Evolutionary conservation across 75 land plant species (phyloP).

Genomic region (Selaginella tamariscina): DNA sequence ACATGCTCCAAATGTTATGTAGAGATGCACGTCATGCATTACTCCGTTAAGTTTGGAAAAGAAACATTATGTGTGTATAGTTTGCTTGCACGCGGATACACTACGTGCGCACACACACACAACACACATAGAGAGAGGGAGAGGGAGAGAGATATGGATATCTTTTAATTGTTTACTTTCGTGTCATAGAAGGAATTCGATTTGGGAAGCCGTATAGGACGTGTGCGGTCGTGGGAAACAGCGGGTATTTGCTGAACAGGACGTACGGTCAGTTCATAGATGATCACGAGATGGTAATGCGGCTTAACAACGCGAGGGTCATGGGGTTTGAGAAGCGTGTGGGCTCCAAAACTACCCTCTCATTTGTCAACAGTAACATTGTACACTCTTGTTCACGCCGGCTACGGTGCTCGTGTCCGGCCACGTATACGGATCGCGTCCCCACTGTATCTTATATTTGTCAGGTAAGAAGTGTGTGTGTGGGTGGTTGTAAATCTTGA

Average conservation of each 20-base stretch:
- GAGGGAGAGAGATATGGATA: too few species aligned
- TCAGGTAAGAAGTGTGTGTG: too few species aligned
- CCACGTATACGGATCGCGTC: slow-evolving; percentile 17
- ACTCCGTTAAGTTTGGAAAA: too few species aligned
- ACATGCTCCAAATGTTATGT: too few species aligned
- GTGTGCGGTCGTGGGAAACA: slow-evolving; percentile 27
- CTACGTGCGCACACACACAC: too few species aligned
- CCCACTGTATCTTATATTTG: neutral
- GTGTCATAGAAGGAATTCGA: neutral
- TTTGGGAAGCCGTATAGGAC: slow-evolving; percentile 9
- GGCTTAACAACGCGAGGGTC: slow-evolving; percentile 23
- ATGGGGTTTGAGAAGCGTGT: slow-evolving; percentile 19
- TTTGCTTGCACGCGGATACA: too few species aligned
- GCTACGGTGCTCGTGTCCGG: slow-evolving; percentile 15
- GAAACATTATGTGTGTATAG: too few species aligned
- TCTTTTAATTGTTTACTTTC: too few species aligned
- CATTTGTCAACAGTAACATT: slow-evolving; percentile 26
- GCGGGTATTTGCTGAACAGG: slow-evolving; percentile 20
- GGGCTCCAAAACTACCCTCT: slow-evolving; percentile 22
- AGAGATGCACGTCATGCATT: too few species aligned
- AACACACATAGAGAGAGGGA: too few species aligned
- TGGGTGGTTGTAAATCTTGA: too few species aligned
- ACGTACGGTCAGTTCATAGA: slow-evolving; percentile 17
- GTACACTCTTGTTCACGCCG: slow-evolving; percentile 12
- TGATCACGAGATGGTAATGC: slow-evolving; percentile 24